A percentile compares a stretch with the other conserved stretches of the same genome.
Evolutionary conservation across 306 rosid genomes (phyloP).

Genomic region (Vicia sativa): DNA sequence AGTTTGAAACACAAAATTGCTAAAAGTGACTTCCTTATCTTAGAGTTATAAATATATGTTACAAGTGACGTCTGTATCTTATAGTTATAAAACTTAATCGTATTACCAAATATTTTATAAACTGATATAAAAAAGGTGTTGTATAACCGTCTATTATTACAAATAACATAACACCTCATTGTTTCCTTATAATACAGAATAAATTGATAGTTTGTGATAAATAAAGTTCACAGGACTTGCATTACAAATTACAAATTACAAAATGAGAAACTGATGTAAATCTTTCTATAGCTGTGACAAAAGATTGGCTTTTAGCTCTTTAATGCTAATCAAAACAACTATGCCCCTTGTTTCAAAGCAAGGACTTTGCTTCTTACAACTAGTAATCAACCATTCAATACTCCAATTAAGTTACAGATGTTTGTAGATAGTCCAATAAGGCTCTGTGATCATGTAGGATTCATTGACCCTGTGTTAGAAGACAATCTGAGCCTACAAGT

Average conservation of each 20-base stretch:
- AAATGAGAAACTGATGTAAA: constrained; percentile 16
- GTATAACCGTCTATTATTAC: not conserved
- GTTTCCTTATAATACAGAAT: not conserved
- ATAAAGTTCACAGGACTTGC: not conserved
- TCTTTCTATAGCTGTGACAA: constrained; percentile 21
- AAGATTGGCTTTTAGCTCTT: not conserved
- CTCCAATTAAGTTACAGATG: constrained; percentile 37
- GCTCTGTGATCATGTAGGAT: constrained; percentile 28
- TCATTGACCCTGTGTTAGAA: constrained; percentile 24
- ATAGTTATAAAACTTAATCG: no score
- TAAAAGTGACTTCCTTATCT: no score
- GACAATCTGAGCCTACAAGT: constrained; percentile 37
- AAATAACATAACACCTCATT: not conserved
- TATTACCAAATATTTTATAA: not conserved
- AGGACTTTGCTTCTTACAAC: constrained; percentile 19
- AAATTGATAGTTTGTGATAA: not conserved
- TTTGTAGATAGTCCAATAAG: constrained; percentile 25
- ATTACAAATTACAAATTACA: not conserved
- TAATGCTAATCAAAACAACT: constrained; percentile 30
- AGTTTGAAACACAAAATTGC: no score
- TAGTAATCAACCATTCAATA: constrained; percentile 20
- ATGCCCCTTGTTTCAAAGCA: constrained; percentile 25
- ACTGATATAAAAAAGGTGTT: not conserved
- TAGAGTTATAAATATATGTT: no score
- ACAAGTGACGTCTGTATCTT: no score